Conservation (phyloP, 345 rosid genomes). For the Orychophragmus violaceus region DNA sequence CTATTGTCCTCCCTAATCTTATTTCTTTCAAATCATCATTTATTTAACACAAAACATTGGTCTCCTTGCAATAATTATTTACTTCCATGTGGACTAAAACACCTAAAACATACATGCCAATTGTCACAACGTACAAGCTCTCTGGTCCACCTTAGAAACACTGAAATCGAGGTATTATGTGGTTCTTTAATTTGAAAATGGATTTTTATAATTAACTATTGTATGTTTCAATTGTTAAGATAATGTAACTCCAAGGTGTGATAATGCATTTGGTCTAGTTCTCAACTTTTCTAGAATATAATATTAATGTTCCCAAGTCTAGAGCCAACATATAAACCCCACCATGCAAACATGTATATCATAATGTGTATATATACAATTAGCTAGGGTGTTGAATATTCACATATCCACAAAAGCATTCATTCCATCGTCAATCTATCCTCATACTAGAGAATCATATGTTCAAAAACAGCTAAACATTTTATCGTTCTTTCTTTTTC, state of each 20-base stretch:
- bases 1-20: background rate
- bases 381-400: background rate
- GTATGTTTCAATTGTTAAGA: background rate
- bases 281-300: conserved; percentile 18
- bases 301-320: background rate
- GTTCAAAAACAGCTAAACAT: background rate
- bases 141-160: background rate
- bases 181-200: background rate
- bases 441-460: background rate
- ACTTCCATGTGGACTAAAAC: conserved; percentile 6
- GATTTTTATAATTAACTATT: background rate
- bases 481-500: background rate
- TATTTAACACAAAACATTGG: background rate
- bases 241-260: background rate
- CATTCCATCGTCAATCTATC: background rate
- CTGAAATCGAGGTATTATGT: background rate
- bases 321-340: conserved; percentile 20
- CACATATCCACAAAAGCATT: conserved; percentile 1
- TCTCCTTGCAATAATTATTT: background rate
- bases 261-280: conserved; percentile 11
- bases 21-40: background rate
- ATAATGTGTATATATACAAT: conserved; percentile 4
- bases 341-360: conserved; percentile 17
- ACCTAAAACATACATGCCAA: background rate
- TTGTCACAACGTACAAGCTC: background rate